These are phyloP conservation scores for Brassica napus DNA, from an alignment of 345 rosid species.

Conservation along the genomic window Da-Ae NC_063448.1:55904501-55905000, in stretches of 20 bases:
- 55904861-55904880: background rate
- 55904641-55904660: background rate
- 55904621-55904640: background rate
- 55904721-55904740: background rate
- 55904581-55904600: background rate
- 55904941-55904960: background rate
- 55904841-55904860: background rate
- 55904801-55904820: too few species aligned
- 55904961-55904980: background rate
- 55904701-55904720: background rate
- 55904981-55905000: background rate
- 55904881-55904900: background rate
- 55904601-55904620: background rate
- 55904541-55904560: background rate
- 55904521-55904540: background rate
- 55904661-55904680: background rate
- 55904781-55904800: too few species aligned
- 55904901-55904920: background rate
- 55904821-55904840: too few species aligned
- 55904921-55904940: constrained; percentile 9
- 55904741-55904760: background rate
- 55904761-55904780: too few species aligned
- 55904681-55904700: background rate
- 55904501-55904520: too few species aligned
- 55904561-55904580: background rate